Evolutionary conservation across 169 alveolate species (phyloP), one percentile per base, ranked within the genome.

Genomic region (Cryptosporidium bovis): DNA sequence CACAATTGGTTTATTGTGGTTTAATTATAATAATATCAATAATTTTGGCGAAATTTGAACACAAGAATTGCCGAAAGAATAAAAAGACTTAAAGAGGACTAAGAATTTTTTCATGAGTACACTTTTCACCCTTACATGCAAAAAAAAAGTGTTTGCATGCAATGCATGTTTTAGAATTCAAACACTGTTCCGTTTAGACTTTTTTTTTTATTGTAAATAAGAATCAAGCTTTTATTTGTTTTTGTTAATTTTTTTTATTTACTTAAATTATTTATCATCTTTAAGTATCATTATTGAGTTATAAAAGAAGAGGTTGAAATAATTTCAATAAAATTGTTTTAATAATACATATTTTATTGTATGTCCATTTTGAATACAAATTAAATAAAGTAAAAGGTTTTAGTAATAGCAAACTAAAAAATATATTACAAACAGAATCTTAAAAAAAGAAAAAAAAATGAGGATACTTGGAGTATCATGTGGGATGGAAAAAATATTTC

Each of bases 1-100:
- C 87, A 4, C 87, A 77, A n/a, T 56, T 77, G 10, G 62, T 77
- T 16, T 77, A 77, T n/a, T 77, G 87, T 44, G 87, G 58, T 24
- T 0, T 77, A 13, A 33, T 77, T 60, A 64, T 53, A 44, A 15
- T 62, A 5, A 60, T 77, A 10, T 77, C 87, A 3, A 18, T 62
- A 15, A 5, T 56, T n/a, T 48, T 77, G 48, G 87, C 87, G 56
- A 34, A 56, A n/a, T 62, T 18, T 60, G 87, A 77, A 31, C 58
- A 31, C 13, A 56, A 40, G 36, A 34, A 1, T 48, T 2, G 33
- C 12, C 18, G 13, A 8, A 60, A 62, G 5, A 60, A 24, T 40
- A 15, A 15, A 60, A 62, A 48, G 16, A 71, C 20, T 31, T 55
- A 53, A 53, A 53, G 33, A 53, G 12, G 12, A 0, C 0, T 53